phyloP scores from a whole-genome alignment of 176 grass and related monocot genomes.

The Metroxylon sagu region DNA sequence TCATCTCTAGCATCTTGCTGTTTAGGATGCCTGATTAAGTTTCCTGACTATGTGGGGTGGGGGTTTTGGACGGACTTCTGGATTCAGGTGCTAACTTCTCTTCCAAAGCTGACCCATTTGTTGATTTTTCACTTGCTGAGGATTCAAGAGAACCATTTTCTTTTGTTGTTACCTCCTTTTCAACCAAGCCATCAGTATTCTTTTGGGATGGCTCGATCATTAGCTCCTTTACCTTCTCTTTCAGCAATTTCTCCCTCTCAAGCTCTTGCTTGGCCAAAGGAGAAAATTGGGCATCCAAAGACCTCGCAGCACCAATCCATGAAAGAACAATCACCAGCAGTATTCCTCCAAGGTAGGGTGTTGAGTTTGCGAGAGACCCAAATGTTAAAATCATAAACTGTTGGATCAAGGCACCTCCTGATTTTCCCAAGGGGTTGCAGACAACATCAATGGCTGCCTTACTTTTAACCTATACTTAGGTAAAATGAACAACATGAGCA shows the following conservation, averaged over 20 bases:
- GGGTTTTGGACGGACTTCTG: constrained; percentile 35
- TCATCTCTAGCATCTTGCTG: not conserved
- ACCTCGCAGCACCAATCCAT: constrained; percentile 75
- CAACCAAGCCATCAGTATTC: not conserved
- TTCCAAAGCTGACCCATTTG: constrained; percentile 30
- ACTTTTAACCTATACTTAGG: constrained; percentile 63
- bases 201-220: constrained; percentile 22
- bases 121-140: constrained; percentile 21
- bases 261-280: constrained; percentile 81
- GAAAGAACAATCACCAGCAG: constrained; percentile 81
- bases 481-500: too few species aligned
- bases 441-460: constrained; percentile 99
- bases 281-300: constrained; percentile 86
- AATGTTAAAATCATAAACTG: constrained; percentile 99
- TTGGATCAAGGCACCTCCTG: constrained; percentile 96
- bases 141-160: constrained; percentile 21
- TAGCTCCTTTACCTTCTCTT: constrained; percentile 40
- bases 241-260: constrained; percentile 54
- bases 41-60: constrained; percentile 40
- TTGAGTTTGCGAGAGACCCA: constrained; percentile 85
- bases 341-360: constrained; percentile 93
- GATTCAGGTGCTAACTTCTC: constrained; percentile 32
- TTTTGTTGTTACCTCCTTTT: not conserved
- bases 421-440: constrained; percentile 97
- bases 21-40: constrained; percentile 13